Conservation (phyloP, 192 early-diverging fungal species). For the Ambispora gerdemannii region DNA sequence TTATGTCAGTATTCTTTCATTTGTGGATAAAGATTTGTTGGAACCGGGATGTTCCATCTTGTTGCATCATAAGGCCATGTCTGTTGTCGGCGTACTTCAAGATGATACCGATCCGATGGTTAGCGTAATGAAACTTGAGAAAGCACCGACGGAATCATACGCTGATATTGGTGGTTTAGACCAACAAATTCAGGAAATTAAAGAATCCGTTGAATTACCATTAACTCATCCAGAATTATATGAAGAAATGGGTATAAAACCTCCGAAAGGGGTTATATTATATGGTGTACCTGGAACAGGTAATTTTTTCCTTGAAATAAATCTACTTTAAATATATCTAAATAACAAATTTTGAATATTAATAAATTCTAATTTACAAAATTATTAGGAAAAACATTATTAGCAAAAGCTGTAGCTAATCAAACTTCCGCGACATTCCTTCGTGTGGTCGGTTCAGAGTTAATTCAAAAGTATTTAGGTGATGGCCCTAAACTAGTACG, state of each 20-base stretch:
- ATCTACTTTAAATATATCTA: background rate
- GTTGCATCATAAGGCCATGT: constrained; percentile 87
- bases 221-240: constrained; percentile 96
- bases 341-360: background rate
- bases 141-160: constrained; percentile 98
- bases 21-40: constrained; percentile 98
- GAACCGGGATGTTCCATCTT: constrained; percentile 96
- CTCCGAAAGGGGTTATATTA: constrained; percentile 95
- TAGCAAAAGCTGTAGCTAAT: constrained; percentile 97
- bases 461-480: constrained; percentile 99
- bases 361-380: too few relatives aligned
- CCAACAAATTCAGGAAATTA: constrained; percentile 97
- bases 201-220: constrained; percentile 96
- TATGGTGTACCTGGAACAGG: constrained; percentile 92
- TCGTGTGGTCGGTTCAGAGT: constrained; percentile 94
- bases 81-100: constrained; percentile 91
- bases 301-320: background rate
- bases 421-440: constrained; percentile 98
- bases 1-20: constrained; percentile 96
- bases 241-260: constrained; percentile 98
- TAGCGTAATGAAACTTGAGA: constrained; percentile 98
- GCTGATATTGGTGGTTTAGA: constrained; percentile 97
- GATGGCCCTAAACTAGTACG: constrained; percentile 98
- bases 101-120: constrained; percentile 99
- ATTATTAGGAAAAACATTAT: constrained; percentile 70